Evolutionary conservation across 768 basidiomycete genomes (phyloP).

Genomic region (Coprinopsis sp.): DNA sequence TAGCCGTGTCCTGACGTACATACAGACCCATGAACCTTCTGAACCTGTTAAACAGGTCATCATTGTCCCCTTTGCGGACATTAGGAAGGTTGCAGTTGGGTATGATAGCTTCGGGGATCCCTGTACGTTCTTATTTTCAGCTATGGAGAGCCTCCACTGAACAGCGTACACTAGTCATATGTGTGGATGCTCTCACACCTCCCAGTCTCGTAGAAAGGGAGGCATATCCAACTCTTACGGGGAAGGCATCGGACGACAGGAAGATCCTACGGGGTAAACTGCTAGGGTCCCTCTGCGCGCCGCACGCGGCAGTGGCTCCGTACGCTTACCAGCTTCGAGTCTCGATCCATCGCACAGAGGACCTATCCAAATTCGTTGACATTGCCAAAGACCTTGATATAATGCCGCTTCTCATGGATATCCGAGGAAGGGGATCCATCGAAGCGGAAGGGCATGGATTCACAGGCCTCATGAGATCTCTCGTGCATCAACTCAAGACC

Average conservation of each 20-base stretch:
- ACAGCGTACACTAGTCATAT: conserved; percentile 43
- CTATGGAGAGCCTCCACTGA: not conserved
- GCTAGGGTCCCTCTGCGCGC: conserved; percentile 49
- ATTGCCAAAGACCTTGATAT: conserved; percentile 37
- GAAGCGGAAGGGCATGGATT: conserved; percentile 47
- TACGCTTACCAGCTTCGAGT: conserved; percentile 70
- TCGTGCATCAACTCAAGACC: conserved; percentile 35
- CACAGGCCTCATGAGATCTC: conserved; percentile 39
- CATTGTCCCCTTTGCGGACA: conserved; percentile 53
- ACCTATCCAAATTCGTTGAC: conserved; percentile 46
- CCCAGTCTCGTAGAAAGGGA: conserved; percentile 57
- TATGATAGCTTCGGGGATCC: conserved; percentile 49
- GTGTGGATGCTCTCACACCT: conserved; percentile 63
- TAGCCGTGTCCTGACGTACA: not conserved
- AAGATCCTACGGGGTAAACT: conserved; percentile 51
- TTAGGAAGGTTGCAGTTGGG: conserved; percentile 56
- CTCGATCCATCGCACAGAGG: conserved; percentile 46
- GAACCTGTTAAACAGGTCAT: conserved; percentile 43
- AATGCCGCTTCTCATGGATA: conserved; percentile 24
- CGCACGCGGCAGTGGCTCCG: conserved; percentile 56
- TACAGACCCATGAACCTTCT: conserved; percentile 42
- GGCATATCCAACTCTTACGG: conserved; percentile 48
- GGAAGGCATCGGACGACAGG: conserved; percentile 32
- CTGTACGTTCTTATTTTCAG: conserved; percentile 38
- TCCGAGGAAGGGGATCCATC: conserved; percentile 32